phyloP scores from a whole-genome alignment of 495 filamentous ascomycete genomes.

The Tuber aestivum region DNA sequence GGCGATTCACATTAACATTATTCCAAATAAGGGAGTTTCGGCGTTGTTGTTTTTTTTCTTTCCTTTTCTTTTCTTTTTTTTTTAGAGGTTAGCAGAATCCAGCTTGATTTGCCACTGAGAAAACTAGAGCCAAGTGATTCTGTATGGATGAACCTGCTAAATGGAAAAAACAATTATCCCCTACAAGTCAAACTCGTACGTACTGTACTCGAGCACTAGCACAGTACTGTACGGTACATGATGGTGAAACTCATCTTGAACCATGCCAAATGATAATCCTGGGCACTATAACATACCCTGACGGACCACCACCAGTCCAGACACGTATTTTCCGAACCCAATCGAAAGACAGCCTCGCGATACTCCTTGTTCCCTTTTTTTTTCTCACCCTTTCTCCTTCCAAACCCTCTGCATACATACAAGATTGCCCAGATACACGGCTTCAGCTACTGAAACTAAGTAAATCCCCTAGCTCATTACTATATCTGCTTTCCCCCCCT shows the following conservation, averaged over 20 bases:
- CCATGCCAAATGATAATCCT: not conserved
- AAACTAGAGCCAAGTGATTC: not conserved
- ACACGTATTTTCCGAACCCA: not conserved
- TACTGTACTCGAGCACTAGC: too few species aligned
- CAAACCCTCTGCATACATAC: not conserved
- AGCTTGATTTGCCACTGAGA: not conserved
- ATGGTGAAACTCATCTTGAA: not conserved
- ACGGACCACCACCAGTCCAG: not conserved
- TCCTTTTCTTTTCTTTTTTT: not conserved
- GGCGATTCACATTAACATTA: not conserved
- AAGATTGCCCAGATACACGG: not conserved
- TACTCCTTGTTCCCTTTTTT: not conserved
- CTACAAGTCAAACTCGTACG: not conserved
- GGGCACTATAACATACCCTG: not conserved
- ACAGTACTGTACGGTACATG: too few species aligned
- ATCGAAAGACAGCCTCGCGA: not conserved
- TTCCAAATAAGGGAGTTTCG: not conserved
- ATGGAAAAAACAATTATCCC: slow-evolving; percentile 4
- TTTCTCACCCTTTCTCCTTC: not conserved
- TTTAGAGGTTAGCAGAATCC: not conserved
- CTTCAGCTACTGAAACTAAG: not conserved
- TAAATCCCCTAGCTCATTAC: not conserved
- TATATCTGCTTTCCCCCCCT: not conserved
- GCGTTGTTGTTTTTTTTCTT: not conserved
- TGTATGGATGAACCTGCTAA: not conserved